Percentiles rank a stretch among this genome's conserved stretches.
These are phyloP conservation scores for Acacia crassicarpa DNA, from an alignment of 306 rosid genomes.

Conservation along the genomic window DNA sequence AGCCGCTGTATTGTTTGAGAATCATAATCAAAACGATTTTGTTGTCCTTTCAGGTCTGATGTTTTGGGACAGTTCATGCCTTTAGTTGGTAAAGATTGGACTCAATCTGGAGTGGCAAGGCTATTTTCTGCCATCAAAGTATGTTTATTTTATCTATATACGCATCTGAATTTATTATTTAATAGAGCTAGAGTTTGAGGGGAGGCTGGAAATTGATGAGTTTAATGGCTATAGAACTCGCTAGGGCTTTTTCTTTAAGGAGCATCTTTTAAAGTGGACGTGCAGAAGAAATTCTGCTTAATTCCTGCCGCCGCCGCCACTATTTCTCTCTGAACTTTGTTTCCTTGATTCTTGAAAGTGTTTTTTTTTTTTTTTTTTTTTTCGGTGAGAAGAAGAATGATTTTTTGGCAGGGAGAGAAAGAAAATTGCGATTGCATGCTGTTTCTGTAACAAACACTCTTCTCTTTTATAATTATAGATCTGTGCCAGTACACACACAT, in stretches of 20 bases:
- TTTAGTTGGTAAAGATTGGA: slow-evolving; percentile 96
- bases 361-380: too few species aligned
- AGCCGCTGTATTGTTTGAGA: slow-evolving; percentile 22
- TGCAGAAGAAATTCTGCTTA: background rate
- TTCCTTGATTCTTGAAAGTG: slow-evolving; percentile 12
- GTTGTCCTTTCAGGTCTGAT: slow-evolving; percentile 70
- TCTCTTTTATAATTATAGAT: slow-evolving; percentile 1
- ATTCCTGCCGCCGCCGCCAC: slow-evolving; percentile 12
- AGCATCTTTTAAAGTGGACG: slow-evolving; percentile 11
- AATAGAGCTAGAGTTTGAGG: slow-evolving; percentile 18
- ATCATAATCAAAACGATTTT: slow-evolving; percentile 14
- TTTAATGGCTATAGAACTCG: slow-evolving; percentile 12
- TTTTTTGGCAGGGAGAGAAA: slow-evolving; percentile 14
- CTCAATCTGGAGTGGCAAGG: slow-evolving; percentile 95
- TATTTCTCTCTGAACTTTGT: background rate
- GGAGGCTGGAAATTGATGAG: slow-evolving; percentile 1
- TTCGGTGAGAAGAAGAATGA: background rate
- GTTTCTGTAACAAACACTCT: slow-evolving; percentile 13
- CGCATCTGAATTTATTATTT: slow-evolving; percentile 6
- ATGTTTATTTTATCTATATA: slow-evolving; percentile 8
- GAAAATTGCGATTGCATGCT: slow-evolving; percentile 5
- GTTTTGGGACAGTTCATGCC: slow-evolving; percentile 99
- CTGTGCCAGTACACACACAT: background rate
- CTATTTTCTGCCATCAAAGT: slow-evolving; percentile 94
- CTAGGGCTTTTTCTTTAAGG: slow-evolving; percentile 14